phyloP scores from a whole-genome alignment of 2,329 filamentous ascomycete species.

The Trichoderma arundinaceum region DNA sequence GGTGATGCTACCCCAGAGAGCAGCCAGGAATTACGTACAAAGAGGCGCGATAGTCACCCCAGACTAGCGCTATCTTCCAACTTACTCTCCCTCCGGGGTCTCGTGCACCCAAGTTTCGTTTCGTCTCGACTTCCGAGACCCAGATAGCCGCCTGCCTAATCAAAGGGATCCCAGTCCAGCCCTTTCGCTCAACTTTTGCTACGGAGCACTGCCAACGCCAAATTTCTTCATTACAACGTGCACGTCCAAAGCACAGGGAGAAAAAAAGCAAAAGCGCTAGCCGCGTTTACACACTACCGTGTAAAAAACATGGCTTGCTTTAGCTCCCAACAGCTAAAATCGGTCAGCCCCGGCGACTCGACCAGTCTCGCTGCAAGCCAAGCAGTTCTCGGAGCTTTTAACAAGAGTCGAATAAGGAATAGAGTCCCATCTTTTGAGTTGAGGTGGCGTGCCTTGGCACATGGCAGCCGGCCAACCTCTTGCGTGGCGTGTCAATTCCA shows the following conservation, averaged over 20 bases:
- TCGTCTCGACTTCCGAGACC: conserved; percentile 15
- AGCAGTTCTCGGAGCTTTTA: conserved; percentile 13
- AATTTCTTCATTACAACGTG: background rate
- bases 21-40: conserved; percentile 11
- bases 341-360: conserved; percentile 10
- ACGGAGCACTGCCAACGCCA: background rate
- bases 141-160: conserved; percentile 7
- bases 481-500: conserved; percentile 7
- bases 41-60: conserved; percentile 15
- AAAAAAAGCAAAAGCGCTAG: background rate
- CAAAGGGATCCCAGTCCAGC: background rate
- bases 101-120: background rate
- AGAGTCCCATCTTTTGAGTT: background rate
- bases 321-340: conserved; percentile 11
- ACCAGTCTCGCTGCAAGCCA: background rate
- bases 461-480: conserved; percentile 1
- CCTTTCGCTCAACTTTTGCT: background rate
- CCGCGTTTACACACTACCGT: background rate
- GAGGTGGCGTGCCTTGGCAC: background rate
- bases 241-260: too few species aligned
- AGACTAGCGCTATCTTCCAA: conserved; percentile 4
- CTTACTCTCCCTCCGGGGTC: background rate
- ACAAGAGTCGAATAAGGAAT: background rate
- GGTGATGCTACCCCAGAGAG: background rate
- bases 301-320: conserved; percentile 20